A percentile compares a stretch with the other conserved stretches of the same genome.
phyloP scores from a whole-genome alignment of 1,139 yeast species.

The Magnusiomyces tetraspermus region DNA sequence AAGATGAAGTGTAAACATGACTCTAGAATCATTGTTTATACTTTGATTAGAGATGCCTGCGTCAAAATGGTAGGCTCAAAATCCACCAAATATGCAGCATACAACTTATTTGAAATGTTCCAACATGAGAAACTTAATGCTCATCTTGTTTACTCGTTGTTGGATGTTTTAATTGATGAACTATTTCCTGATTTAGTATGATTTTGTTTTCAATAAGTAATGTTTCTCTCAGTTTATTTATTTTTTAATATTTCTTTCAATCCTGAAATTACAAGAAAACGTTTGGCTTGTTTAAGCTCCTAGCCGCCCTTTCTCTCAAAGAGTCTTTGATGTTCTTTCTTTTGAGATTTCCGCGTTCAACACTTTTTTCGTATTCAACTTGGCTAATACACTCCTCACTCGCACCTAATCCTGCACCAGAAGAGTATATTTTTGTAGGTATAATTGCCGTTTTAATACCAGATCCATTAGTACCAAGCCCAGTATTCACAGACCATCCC shows the following conservation, averaged over 20 bases:
- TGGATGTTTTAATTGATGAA: constrained; percentile 41
- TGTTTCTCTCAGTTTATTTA: background rate
- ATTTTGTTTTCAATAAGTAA: background rate
- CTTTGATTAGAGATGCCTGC: constrained; percentile 54
- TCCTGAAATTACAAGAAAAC: no score
- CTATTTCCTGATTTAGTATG: background rate
- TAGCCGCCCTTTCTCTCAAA: background rate
- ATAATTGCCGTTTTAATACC: constrained; percentile 1
- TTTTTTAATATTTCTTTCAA: no score
- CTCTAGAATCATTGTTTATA: constrained; percentile 47
- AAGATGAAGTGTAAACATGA: constrained; percentile 48
- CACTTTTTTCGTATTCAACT: background rate
- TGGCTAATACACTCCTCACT: background rate
- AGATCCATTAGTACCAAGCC: background rate
- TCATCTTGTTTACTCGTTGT: constrained; percentile 49
- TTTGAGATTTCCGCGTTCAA: background rate
- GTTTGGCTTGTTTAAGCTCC: background rate
- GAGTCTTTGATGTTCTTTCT: background rate
- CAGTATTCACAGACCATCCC: constrained; percentile 3
- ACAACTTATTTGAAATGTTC: constrained; percentile 50
- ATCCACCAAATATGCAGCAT: constrained; percentile 56
- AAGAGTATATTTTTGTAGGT: background rate
- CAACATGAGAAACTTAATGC: constrained; percentile 68
- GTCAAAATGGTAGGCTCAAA: constrained; percentile 67
- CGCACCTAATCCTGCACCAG: constrained; percentile 3